Conservation (phyloP, 305 asterid species). For the Petunia hybrid region DNA sequence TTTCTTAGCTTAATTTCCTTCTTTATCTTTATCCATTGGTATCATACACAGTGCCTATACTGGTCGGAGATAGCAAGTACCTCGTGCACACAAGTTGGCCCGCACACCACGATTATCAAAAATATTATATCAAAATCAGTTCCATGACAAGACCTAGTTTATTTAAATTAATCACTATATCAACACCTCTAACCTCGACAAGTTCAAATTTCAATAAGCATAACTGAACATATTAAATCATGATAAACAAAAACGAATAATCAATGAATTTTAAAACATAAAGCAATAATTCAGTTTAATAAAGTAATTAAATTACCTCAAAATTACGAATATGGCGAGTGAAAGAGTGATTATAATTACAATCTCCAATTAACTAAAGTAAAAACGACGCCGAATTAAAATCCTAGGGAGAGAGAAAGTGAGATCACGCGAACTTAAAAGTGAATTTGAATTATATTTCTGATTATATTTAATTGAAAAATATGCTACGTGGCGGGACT, state of each 20-base stretch:
- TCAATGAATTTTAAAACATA: not conserved
- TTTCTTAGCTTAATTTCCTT: too few species aligned
- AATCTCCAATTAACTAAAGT: conserved; percentile 42
- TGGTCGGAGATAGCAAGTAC: not conserved
- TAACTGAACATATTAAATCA: not conserved
- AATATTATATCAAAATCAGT: not conserved
- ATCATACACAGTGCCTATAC: not conserved
- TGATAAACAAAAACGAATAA: not conserved
- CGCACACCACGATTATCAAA: not conserved
- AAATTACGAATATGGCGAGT: not conserved
- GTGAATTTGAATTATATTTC: conserved; percentile 36
- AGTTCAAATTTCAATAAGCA: not conserved
- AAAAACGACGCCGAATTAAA: conserved; percentile 65
- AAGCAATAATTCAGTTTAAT: not conserved
- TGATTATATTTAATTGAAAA: not conserved
- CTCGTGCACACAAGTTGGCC: not conserved
- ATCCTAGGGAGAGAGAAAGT: conserved; percentile 56
- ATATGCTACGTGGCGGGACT: not conserved
- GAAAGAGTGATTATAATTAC: not conserved
- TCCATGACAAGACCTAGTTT: not conserved
- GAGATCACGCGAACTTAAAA: conserved; percentile 44
- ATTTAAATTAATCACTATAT: not conserved
- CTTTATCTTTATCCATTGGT: too few species aligned
- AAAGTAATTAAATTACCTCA: conserved; percentile 46
- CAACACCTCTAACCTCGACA: not conserved